Percentiles rank a stretch among this genome's conserved stretches.
Evolutionary conservation across 805 yeast genomes (phyloP).

Genomic region (Grigorovia jiainica): DNA sequence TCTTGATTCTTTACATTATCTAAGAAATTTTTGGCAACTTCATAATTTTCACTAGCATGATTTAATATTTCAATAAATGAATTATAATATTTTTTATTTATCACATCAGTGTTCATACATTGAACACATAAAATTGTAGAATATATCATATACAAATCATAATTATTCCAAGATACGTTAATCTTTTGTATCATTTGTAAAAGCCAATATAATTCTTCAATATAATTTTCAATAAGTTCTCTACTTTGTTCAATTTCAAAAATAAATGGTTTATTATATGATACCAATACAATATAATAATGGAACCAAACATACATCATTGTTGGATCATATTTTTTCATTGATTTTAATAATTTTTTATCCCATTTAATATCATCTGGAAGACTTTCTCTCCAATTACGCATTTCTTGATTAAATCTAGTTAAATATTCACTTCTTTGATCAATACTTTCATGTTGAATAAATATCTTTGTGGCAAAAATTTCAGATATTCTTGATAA

Average conservation of each 20-base stretch:
- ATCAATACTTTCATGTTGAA: constrained; percentile 20
- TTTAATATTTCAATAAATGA: constrained; percentile 15
- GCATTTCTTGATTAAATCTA: constrained; percentile 38
- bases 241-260: constrained; percentile 15
- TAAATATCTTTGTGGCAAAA: constrained; percentile 21
- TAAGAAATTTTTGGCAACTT: constrained; percentile 21
- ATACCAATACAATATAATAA: constrained; percentile 45
- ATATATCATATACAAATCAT: constrained; percentile 23
- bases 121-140: constrained; percentile 21
- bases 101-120: constrained; percentile 19
- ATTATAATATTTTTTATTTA: constrained; percentile 9
- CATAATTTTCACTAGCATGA: constrained; percentile 18
- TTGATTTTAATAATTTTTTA: constrained; percentile 26
- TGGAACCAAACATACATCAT: constrained; percentile 39
- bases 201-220: constrained; percentile 17
- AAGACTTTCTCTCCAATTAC: constrained; percentile 38
- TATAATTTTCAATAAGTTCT: constrained; percentile 16
- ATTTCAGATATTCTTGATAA: constrained; percentile 28
- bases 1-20: constrained; percentile 9
- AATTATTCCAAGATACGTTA: constrained; percentile 15
- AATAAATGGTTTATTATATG: constrained; percentile 49
- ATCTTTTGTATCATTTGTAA: constrained; percentile 14
- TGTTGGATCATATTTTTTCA: constrained; percentile 39
- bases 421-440: constrained; percentile 29
- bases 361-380: constrained; percentile 40